Percentiles rank a stretch among this genome's conserved stretches.
phyloP scores from a whole-genome alignment of 2,329 filamentous ascomycete genomes.

The Trichocomaceae sp. region DNA sequence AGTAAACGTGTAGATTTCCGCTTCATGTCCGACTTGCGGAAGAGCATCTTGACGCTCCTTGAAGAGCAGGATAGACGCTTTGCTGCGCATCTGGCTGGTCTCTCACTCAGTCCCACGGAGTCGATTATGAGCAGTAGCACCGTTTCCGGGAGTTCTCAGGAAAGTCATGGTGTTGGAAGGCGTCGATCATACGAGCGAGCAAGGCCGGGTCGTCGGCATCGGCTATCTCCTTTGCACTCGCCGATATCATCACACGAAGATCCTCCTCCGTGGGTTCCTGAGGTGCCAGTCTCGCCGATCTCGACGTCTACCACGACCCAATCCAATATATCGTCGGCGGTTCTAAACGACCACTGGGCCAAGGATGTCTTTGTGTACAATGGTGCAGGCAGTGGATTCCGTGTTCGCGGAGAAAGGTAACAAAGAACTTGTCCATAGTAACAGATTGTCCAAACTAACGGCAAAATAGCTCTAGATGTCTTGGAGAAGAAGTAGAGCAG shows the following conservation, averaged over 20 bases:
- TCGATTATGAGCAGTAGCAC: constrained; percentile 23
- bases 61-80: constrained; percentile 26
- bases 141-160: constrained; percentile 24
- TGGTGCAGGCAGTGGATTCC: constrained; percentile 25
- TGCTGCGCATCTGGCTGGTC: constrained; percentile 20
- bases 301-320: constrained; percentile 28
- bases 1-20: constrained; percentile 24
- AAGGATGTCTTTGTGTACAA: constrained; percentile 30
- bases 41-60: constrained; percentile 23
- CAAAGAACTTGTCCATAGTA: background rate
- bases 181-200: constrained; percentile 32
- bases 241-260: constrained; percentile 25
- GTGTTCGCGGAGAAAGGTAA: constrained; percentile 27
- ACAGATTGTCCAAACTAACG: background rate
- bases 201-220: constrained; percentile 22
- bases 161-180: constrained; percentile 22
- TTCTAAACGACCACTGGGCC: constrained; percentile 37
- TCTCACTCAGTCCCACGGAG: constrained; percentile 21
- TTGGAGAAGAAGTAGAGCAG: constrained; percentile 22
- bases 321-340: constrained; percentile 23
- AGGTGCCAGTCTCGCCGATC: constrained; percentile 29
- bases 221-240: constrained; percentile 23
- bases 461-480: constrained; percentile 29
- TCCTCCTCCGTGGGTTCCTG: constrained; percentile 25
- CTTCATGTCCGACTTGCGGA: constrained; percentile 23